These are phyloP conservation scores for Phylloporus rhodoxanthus DNA, from an alignment of 768 basidiomycete species.

Conservation along the genomic window DNA sequence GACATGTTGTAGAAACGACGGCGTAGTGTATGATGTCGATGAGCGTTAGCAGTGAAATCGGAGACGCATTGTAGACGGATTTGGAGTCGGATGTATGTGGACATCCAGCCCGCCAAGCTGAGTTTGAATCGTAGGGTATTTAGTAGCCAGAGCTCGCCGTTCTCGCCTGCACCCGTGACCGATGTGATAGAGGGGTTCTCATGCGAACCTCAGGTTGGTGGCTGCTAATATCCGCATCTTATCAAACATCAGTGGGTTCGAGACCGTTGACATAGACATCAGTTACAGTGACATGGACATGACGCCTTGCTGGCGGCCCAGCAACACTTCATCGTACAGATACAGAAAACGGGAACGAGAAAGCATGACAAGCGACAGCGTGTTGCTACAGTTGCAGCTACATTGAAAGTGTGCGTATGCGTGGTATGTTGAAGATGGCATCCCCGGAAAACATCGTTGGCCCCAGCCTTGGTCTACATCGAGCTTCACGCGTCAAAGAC, in stretches of 20 bases:
- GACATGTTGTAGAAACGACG: conserved; percentile 8
- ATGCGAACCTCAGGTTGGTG: too few species aligned
- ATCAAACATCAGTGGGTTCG: too few species aligned
- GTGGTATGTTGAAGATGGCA: neutral
- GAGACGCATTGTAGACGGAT: conserved; percentile 7
- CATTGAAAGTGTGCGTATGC: neutral
- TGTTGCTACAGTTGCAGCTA: neutral
- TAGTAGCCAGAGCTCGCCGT: too few species aligned
- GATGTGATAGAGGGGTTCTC: too few species aligned
- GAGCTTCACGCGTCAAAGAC: conserved; percentile 32
- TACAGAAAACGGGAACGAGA: neutral
- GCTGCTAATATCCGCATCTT: too few species aligned
- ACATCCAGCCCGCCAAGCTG: neutral
- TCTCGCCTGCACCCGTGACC: too few species aligned
- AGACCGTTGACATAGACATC: too few species aligned
- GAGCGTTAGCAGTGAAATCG: neutral
- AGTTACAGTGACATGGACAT: too few species aligned
- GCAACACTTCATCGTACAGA: neutral
- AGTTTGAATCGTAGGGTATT: too few species aligned
- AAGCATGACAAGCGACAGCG: neutral
- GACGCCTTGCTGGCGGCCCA: neutral
- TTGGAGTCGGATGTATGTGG: neutral
- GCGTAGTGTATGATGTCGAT: neutral
- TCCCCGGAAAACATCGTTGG: neutral
- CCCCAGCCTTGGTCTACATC: neutral